Conservation (phyloP, 2,329 filamentous ascomycete species). For the Claviceps sp. region DNA sequence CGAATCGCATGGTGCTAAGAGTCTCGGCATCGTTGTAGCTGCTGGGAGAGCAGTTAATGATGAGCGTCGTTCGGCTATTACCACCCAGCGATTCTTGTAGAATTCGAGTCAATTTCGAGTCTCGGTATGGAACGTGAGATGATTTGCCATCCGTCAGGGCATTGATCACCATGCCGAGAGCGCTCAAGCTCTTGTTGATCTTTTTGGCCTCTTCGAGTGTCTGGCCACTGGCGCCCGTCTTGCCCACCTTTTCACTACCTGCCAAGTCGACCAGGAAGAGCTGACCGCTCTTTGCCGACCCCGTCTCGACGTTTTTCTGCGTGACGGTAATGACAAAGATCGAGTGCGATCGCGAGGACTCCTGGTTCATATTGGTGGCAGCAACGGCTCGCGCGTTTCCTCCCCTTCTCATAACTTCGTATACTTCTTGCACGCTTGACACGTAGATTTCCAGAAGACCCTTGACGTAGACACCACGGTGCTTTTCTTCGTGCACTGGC, state of each 20-base stretch:
- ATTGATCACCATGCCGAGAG: constrained; percentile 98
- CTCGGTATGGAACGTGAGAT: constrained; percentile 88
- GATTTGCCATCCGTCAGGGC: constrained; percentile 94
- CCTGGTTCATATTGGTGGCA: constrained; percentile 97
- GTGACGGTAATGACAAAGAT: constrained; percentile 96
- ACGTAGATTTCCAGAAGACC: constrained; percentile 91
- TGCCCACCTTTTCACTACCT: constrained; percentile 95
- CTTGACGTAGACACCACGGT: constrained; percentile 90
- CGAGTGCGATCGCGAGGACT: constrained; percentile 94
- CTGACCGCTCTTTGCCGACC: constrained; percentile 89
- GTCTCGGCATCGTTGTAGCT: constrained; percentile 98
- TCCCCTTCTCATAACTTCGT: constrained; percentile 90
- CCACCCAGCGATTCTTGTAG: constrained; percentile 93
- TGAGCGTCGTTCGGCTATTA: constrained; percentile 95
- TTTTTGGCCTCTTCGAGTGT: constrained; percentile 98
- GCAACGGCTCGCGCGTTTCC: constrained; percentile 82
- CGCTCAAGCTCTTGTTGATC: constrained; percentile 99
- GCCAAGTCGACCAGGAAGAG: constrained; percentile 96
- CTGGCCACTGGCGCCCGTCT: constrained; percentile 94
- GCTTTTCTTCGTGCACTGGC: constrained; percentile 96
- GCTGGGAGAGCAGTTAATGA: constrained; percentile 98
- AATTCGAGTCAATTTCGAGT: constrained; percentile 95
- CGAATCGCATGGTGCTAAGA: constrained; percentile 80
- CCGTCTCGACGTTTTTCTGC: constrained; percentile 95
- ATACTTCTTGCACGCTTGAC: constrained; percentile 88